Percentiles rank a stretch among this genome's conserved stretches.
Evolutionary conservation across 2,329 filamentous ascomycete genomes (phyloP).

Genomic region (Exophiala bonariae): DNA sequence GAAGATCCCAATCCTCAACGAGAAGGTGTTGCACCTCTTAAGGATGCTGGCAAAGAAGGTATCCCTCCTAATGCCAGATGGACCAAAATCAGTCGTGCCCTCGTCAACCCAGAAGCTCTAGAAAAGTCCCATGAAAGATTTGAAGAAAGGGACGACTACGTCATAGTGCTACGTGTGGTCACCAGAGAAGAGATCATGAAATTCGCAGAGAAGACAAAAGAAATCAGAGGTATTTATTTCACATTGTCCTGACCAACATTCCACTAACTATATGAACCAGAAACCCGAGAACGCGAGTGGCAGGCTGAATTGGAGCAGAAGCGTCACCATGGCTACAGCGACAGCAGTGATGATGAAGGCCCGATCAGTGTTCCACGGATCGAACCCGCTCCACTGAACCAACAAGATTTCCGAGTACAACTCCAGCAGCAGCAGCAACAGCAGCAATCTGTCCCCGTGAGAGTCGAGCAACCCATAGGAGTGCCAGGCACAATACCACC

Average conservation of each 20-base stretch:
- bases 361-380: conserved; percentile 22
- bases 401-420: conserved; percentile 17
- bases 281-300: conserved; percentile 33
- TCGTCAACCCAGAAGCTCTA: conserved; percentile 87
- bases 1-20: conserved; percentile 80
- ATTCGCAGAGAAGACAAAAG: conserved; percentile 77
- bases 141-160: conserved; percentile 88
- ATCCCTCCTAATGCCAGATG: conserved; percentile 76
- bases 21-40: conserved; percentile 91
- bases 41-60: conserved; percentile 71
- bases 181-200: conserved; percentile 86
- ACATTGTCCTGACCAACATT: neutral
- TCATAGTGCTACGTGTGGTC: conserved; percentile 86
- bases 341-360: conserved; percentile 37
- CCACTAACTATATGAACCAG: conserved; percentile 29
- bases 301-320: conserved; percentile 36
- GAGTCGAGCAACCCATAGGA: conserved; percentile 5
- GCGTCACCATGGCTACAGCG: conserved; percentile 36
- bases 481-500: no score
- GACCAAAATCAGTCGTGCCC: conserved; percentile 84
- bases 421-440: conserved; percentile 20
- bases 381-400: conserved; percentile 31
- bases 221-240: conserved; percentile 68
- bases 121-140: conserved; percentile 86
- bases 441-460: conserved; percentile 2